phyloP scores from a whole-genome alignment of 345 rosid genomes.

The Lenwebbia sp. region DNA sequence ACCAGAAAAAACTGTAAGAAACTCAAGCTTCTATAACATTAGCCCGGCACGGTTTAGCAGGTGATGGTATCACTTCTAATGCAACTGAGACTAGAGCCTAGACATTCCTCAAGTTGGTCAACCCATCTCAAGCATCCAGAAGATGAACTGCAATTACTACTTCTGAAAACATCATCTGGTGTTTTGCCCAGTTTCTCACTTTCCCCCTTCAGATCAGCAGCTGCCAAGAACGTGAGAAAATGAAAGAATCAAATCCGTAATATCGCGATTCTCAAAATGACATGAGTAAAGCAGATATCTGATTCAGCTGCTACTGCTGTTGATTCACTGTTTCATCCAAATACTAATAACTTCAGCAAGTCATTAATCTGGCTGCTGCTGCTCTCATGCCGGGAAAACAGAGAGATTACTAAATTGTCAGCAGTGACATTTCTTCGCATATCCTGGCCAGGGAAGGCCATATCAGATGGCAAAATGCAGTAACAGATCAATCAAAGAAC shows the following conservation, averaged over 20 bases:
- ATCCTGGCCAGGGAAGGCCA: not conserved
- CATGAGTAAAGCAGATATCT: not conserved
- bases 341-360: not conserved
- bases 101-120: too few relatives aligned
- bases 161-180: not conserved
- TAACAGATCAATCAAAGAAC: not conserved
- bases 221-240: not conserved
- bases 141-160: not conserved
- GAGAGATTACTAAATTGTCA: not conserved
- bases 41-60: too few relatives aligned
- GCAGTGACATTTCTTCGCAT: not conserved
- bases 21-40: too few relatives aligned
- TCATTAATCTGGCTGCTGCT: not conserved
- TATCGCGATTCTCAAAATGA: not conserved
- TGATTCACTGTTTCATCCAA: not conserved
- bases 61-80: too few relatives aligned
- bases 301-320: not conserved
- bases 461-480: not conserved
- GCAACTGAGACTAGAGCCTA: too few relatives aligned
- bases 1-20: too few relatives aligned
- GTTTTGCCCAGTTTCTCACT: not conserved
- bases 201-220: not conserved
- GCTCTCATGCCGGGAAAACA: not conserved
- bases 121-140: too few relatives aligned
- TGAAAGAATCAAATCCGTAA: not conserved